phyloP scores from a whole-genome alignment of 371 early-diverging fungal genomes.

The Cokeromyces recurvatus region DNA sequence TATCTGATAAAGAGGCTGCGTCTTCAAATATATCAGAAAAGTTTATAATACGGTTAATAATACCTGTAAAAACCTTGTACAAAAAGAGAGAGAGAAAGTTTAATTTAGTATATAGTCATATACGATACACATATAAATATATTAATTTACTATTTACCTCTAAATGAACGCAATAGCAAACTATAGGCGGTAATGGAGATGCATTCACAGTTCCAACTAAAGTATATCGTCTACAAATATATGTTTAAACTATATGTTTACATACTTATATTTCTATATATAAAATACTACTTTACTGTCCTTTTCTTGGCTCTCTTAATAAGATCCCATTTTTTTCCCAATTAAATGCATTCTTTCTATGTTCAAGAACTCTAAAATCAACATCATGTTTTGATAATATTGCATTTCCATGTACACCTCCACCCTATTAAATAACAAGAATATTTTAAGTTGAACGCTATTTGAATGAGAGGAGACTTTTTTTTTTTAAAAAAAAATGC shows the following conservation, averaged over 20 bases:
- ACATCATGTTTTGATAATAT: slow-evolving; percentile 70
- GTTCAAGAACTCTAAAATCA: slow-evolving; percentile 56
- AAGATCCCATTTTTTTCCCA: slow-evolving; percentile 68
- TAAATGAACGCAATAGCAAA: slow-evolving; percentile 72
- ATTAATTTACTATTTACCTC: too few relatives aligned
- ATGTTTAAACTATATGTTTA: too few relatives aligned
- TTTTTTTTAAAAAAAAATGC: background rate
- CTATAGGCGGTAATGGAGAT: slow-evolving; percentile 35
- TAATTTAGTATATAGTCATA: background rate
- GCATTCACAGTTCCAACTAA: slow-evolving; percentile 50
- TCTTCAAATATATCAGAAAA: slow-evolving; percentile 69
- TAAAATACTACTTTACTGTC: too few relatives aligned
- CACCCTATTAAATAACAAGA: slow-evolving; percentile 53
- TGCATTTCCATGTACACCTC: slow-evolving; percentile 83
- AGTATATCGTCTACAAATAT: slow-evolving; percentile 51
- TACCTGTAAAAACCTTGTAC: slow-evolving; percentile 62
- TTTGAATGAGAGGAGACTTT: too few relatives aligned
- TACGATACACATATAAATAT: too few relatives aligned
- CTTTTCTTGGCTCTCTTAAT: slow-evolving; percentile 62
- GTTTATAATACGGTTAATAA: slow-evolving; percentile 59
- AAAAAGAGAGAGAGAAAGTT: background rate
- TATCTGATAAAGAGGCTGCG: slow-evolving; percentile 29
- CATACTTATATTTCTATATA: too few relatives aligned
- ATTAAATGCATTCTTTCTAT: slow-evolving; percentile 64
- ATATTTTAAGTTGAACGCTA: too few relatives aligned